phyloP scores from a whole-genome alignment of 805 yeast genomes.

The Candida morakotiae region DNA sequence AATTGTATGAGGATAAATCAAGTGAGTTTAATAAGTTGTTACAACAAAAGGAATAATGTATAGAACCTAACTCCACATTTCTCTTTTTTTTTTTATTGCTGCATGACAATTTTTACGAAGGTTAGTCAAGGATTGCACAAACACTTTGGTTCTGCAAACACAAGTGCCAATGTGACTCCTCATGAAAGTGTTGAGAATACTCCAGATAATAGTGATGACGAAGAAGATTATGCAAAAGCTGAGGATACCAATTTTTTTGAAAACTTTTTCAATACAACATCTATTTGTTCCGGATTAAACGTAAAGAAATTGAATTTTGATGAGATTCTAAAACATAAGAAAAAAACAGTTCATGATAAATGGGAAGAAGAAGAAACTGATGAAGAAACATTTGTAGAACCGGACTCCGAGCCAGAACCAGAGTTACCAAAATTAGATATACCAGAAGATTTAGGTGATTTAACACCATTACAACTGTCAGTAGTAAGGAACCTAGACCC shows the following conservation, averaged over 20 bases:
- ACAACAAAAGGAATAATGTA: slow-evolving; percentile 10
- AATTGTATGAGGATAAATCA: slow-evolving; percentile 21
- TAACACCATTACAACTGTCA: slow-evolving; percentile 22
- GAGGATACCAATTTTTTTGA: slow-evolving; percentile 23
- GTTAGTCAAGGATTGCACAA: slow-evolving; percentile 1
- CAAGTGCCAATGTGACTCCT: neutral
- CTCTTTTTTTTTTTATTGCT: neutral
- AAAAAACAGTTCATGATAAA: neutral
- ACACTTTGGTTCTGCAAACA: slow-evolving; percentile 1
- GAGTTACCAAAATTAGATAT: neutral
- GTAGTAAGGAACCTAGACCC: slow-evolving; percentile 26
- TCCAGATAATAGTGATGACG: slow-evolving; percentile 13
- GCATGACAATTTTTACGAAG: slow-evolving; percentile 5
- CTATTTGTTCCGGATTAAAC: slow-evolving; percentile 23
- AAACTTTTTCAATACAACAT: slow-evolving; percentile 26
- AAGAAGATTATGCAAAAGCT: slow-evolving; percentile 24
- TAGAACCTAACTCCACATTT: neutral
- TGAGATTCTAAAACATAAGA: slow-evolving; percentile 1
- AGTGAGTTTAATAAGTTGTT: slow-evolving; percentile 35
- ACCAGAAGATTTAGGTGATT: neutral
- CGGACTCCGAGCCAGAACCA: neutral
- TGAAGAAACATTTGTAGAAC: slow-evolving; percentile 2
- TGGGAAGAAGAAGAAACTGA: slow-evolving; percentile 2
- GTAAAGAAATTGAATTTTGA: slow-evolving; percentile 3
- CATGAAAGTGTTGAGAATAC: slow-evolving; percentile 2